These are phyloP conservation scores for Lasiodiplodia sp. DNA, from an alignment of 2,329 filamentous ascomycete species.

Conservation along the genomic window DNA sequence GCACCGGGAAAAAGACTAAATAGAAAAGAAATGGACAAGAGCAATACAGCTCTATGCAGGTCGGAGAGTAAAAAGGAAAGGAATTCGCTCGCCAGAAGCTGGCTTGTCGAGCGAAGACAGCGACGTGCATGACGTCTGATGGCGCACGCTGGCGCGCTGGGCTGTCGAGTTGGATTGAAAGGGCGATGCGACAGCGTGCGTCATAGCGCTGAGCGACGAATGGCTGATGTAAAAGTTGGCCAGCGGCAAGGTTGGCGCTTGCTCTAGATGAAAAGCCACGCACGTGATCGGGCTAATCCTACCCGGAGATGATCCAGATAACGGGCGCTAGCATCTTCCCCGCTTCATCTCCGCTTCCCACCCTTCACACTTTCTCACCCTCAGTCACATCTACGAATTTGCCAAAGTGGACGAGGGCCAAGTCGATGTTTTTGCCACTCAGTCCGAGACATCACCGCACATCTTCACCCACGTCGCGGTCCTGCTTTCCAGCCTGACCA, in stretches of 20 bases:
- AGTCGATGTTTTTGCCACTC: background rate
- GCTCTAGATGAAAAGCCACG: slow-evolving; percentile 1
- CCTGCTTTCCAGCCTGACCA: background rate
- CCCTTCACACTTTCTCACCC: too few species aligned
- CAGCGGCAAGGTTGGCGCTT: slow-evolving; percentile 11
- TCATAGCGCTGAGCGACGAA: slow-evolving; percentile 17
- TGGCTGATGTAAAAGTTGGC: slow-evolving; percentile 18
- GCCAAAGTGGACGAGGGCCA: background rate
- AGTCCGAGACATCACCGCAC: background rate
- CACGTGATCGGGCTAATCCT: slow-evolving; percentile 1
- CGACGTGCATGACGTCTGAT: slow-evolving; percentile 26
- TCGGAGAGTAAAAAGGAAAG: background rate
- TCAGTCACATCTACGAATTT: background rate
- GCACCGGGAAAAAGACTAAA: background rate
- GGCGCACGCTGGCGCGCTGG: slow-evolving; percentile 7
- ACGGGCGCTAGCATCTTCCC: background rate
- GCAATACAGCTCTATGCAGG: background rate
- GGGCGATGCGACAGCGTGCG: slow-evolving; percentile 8
- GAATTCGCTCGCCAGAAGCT: slow-evolving; percentile 6
- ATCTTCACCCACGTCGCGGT: background rate
- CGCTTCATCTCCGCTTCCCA: slow-evolving; percentile 7
- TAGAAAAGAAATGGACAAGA: background rate
- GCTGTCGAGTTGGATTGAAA: slow-evolving; percentile 2
- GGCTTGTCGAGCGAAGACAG: background rate
- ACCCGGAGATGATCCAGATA: background rate